A percentile compares a stretch with the other conserved stretches of the same genome.
phyloP scores from a whole-genome alignment of 176 grass and related monocot species.

The Oryza longistaminata region DNA sequence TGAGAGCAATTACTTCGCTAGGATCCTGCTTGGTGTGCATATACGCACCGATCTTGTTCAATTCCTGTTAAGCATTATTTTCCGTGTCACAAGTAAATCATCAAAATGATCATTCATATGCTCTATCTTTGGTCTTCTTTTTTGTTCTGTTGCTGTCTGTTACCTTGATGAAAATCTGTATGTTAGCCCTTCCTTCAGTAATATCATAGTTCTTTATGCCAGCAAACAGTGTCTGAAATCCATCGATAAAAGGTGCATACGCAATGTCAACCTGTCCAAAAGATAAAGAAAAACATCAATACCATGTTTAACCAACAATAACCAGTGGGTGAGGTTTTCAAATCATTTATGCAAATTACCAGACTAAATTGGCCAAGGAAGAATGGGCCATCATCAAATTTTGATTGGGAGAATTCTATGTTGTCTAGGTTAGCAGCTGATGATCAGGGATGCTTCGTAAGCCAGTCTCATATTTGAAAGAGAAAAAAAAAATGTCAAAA shows the following conservation, averaged over 20 bases:
- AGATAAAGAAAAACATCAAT: not conserved
- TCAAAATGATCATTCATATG: not conserved
- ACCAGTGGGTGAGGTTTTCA: not conserved
- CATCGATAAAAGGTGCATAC: slow-evolving; percentile 69
- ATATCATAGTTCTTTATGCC: slow-evolving; percentile 58
- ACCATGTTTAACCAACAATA: not conserved
- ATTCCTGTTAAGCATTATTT: slow-evolving; percentile 22
- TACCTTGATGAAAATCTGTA: slow-evolving; percentile 63
- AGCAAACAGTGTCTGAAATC: slow-evolving; percentile 48
- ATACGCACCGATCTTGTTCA: slow-evolving; percentile 66
- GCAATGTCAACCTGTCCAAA: slow-evolving; percentile 65
- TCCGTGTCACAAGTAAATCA: not conserved
- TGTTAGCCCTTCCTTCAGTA: slow-evolving; percentile 47
- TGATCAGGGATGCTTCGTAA: slow-evolving; percentile 7
- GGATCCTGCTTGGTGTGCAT: slow-evolving; percentile 47
- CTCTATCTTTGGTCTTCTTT: too few relatives aligned
- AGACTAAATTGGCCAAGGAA: slow-evolving; percentile 80
- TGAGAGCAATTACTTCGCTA: slow-evolving; percentile 43
- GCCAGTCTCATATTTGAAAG: slow-evolving; percentile 19
- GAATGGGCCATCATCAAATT: slow-evolving; percentile 66
- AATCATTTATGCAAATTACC: slow-evolving; percentile 26
- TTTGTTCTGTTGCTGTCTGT: not conserved
- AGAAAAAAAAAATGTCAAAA: not conserved
- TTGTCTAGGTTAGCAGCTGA: slow-evolving; percentile 63
- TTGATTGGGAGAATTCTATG: slow-evolving; percentile 55